Evolutionary conservation across 2,329 filamentous ascomycete genomes (phyloP).

Genomic region (Ceratocystis papillata): DNA sequence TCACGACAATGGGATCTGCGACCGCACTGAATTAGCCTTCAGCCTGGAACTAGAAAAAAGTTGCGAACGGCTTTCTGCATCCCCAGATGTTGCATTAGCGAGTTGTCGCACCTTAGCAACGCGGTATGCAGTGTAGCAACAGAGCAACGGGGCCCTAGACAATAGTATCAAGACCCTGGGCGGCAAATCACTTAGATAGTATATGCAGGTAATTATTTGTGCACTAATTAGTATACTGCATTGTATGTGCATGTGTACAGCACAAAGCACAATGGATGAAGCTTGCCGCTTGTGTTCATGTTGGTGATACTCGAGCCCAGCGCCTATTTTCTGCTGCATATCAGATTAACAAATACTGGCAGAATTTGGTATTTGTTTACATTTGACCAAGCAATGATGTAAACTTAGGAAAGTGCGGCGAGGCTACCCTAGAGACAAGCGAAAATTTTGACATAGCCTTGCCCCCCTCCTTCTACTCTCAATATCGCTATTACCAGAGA

Average conservation of each 20-base stretch:
- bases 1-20: not conserved
- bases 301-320: not conserved
- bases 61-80: constrained; percentile 13
- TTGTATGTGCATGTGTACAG: not conserved
- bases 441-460: constrained; percentile 5
- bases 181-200: not conserved
- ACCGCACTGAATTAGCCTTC: not conserved
- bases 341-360: too few species aligned
- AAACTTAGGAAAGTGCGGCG: not conserved
- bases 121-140: constrained; percentile 5
- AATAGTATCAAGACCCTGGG: not conserved
- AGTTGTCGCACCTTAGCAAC: constrained; percentile 17
- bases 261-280: not conserved
- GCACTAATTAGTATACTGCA: not conserved
- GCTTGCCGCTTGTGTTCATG: not conserved
- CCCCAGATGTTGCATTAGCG: constrained; percentile 13
- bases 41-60: not conserved
- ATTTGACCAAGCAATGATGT: not conserved
- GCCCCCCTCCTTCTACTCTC: not conserved
- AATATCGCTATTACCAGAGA: not conserved
- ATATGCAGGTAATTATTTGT: not conserved
- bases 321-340: not conserved
- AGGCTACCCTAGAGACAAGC: not conserved
- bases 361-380: too few species aligned
- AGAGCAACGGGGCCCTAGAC: not conserved